Conservation (phyloP, 2,329 filamentous ascomycete species). For the Paecilomyces niveus region DNA sequence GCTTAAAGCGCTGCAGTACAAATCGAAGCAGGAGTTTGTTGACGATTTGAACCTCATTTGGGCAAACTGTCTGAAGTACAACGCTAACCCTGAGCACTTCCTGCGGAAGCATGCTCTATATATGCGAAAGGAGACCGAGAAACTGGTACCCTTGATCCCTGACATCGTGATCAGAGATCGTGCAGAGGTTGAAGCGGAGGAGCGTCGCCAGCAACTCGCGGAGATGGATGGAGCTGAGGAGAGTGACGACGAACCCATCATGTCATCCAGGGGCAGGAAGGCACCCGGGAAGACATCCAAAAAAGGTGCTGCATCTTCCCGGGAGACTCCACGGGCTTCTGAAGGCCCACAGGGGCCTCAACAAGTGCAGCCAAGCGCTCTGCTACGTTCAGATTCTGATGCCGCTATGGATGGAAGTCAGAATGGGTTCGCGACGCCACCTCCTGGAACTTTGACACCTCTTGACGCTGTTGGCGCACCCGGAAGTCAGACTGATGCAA, state of each 20-base stretch:
- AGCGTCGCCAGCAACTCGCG: slow-evolving; percentile 71
- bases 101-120: slow-evolving; percentile 87
- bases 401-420: slow-evolving; percentile 63
- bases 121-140: slow-evolving; percentile 97
- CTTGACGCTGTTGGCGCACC: slow-evolving; percentile 56
- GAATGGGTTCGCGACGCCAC: slow-evolving; percentile 80
- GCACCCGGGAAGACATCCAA: slow-evolving; percentile 72
- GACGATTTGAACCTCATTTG: slow-evolving; percentile 90
- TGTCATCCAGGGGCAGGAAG: slow-evolving; percentile 90
- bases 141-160: slow-evolving; percentile 88
- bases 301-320: slow-evolving; percentile 56
- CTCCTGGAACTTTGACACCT: slow-evolving; percentile 70
- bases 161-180: slow-evolving; percentile 85
- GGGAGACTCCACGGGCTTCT: slow-evolving; percentile 67
- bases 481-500: slow-evolving; percentile 70
- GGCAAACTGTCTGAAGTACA: slow-evolving; percentile 95
- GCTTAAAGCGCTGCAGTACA: slow-evolving; percentile 70
- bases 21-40: slow-evolving; percentile 91
- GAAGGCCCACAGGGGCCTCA: slow-evolving; percentile 64
- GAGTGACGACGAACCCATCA: slow-evolving; percentile 95
- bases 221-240: slow-evolving; percentile 81
- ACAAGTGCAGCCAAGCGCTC: slow-evolving; percentile 42
- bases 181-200: slow-evolving; percentile 85
- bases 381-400: slow-evolving; percentile 64
- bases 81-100: slow-evolving; percentile 79